Base-by-base conservation (phyloP, 148 eudicot species). In the Vaccinium myrtillus region DNA sequence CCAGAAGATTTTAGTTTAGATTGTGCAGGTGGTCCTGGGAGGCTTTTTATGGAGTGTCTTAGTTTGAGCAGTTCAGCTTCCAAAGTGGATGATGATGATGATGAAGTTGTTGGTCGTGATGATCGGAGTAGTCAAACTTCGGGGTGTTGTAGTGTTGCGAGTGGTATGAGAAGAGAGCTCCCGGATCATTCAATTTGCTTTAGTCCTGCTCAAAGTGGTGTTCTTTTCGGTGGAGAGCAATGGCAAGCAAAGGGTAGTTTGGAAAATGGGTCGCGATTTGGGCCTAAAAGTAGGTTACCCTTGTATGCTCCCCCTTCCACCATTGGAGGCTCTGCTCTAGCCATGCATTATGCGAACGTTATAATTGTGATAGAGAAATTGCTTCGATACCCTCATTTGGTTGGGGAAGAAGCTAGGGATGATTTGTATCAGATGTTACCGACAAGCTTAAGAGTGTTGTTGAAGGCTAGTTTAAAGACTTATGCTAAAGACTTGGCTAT, bases 401-500 rank as follows among this genome's bases (percentile, higher is more conserved):
- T 97, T 3, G 98, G 99, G 10, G 96, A 95, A 15, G 98, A 97
- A 73, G 99, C 98, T 2, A 92, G 99, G 85, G 95, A 97, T 56
- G 98, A 95, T 83, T 82, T 97, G 77, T 97, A 95, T 86, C 95
- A 92, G 82, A 97, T 97, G 99, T 87, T 97, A 81, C 99, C 99
- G 3, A 77, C 86, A 61, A 97, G 95, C 88, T 88, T 97, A 63
- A 93, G 93, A 86, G 87, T 70, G 89, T 83, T 87, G 8, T 87
- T 97, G 90, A 92, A 88, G 83, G 88, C 81, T 13, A 94, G 88
- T 78, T 86, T 94, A 76, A 97, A 88, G 89, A 87, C 93, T 58
- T 89, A 92, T 73, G 90, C 85, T 69, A 92, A 94, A 88, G 91
- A 92, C 75, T 51, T 94, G 83, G 94, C 94, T 8, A 95, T 94